Evolutionary conservation across 2,329 filamentous ascomycete species (phyloP).

Genomic region (Lachnellula cervina): DNA sequence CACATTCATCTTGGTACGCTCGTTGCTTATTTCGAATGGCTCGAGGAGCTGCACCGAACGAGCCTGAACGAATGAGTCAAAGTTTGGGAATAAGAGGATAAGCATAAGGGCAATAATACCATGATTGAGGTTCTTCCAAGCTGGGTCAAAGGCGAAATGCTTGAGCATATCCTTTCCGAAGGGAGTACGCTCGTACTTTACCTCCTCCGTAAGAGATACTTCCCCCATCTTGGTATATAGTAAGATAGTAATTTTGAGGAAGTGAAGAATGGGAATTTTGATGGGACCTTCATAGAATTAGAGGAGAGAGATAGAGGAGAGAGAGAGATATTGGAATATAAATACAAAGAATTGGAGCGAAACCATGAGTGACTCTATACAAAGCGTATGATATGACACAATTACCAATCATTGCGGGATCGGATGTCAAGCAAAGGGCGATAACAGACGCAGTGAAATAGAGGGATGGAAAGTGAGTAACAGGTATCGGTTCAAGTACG

Average conservation of each 20-base stretch:
- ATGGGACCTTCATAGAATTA: neutral
- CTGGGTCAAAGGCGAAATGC: constrained; percentile 31
- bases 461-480: too few relatives aligned
- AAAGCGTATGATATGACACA: neutral
- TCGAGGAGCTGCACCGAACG: constrained; percentile 72
- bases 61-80: constrained; percentile 43
- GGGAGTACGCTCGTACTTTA: constrained; percentile 22
- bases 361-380: neutral
- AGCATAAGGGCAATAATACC: constrained; percentile 19
- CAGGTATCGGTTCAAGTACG: too few relatives aligned
- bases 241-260: neutral
- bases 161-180: constrained; percentile 33
- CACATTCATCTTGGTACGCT: constrained; percentile 60
- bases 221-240: constrained; percentile 16
- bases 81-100: neutral
- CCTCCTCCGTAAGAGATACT: constrained; percentile 13
- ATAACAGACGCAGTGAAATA: neutral
- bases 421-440: neutral
- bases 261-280: neutral
- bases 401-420: too few relatives aligned
- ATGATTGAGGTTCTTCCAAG: constrained; percentile 34
- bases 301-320: neutral
- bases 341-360: neutral
- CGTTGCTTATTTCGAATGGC: constrained; percentile 55
- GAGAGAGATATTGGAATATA: neutral